Conservation (phyloP, 495 filamentous ascomycete species). For the Aspergillus cavernicola region DNA sequence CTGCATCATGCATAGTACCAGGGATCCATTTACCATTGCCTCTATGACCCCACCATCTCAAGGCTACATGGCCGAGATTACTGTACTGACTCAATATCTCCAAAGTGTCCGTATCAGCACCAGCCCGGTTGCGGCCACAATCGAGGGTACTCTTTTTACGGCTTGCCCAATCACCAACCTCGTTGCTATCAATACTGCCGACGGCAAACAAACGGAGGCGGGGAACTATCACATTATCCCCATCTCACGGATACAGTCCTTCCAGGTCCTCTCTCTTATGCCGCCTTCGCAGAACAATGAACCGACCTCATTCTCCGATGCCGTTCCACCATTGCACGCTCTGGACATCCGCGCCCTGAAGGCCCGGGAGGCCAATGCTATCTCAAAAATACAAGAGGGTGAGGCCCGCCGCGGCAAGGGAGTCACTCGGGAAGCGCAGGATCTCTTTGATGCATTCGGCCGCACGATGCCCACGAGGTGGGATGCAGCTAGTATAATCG, state of each 20-base stretch:
- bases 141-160: conserved; percentile 66
- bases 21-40: no score
- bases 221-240: conserved; percentile 64
- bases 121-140: conserved; percentile 45
- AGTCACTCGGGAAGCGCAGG: conserved; percentile 63
- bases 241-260: conserved; percentile 59
- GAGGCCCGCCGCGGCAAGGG: conserved; percentile 56
- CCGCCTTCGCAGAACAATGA: conserved; percentile 32
- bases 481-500: conserved; percentile 59
- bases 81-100: conserved; percentile 3
- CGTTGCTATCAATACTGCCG: conserved; percentile 55
- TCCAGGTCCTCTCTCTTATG: conserved; percentile 46
- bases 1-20: neutral
- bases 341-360: conserved; percentile 53
- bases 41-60: no score
- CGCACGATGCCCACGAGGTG: conserved; percentile 63
- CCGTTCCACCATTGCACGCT: conserved; percentile 36
- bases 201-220: conserved; percentile 38
- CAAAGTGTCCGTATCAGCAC: conserved; percentile 63
- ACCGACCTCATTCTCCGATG: conserved; percentile 40
- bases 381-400: conserved; percentile 50
- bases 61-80: neutral
- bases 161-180: conserved; percentile 63
- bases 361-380: conserved; percentile 49
- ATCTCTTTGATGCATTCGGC: conserved; percentile 63